Conservation (phyloP, 2,329 filamentous ascomycete species). For the Talaromyces marneffei region DNA sequence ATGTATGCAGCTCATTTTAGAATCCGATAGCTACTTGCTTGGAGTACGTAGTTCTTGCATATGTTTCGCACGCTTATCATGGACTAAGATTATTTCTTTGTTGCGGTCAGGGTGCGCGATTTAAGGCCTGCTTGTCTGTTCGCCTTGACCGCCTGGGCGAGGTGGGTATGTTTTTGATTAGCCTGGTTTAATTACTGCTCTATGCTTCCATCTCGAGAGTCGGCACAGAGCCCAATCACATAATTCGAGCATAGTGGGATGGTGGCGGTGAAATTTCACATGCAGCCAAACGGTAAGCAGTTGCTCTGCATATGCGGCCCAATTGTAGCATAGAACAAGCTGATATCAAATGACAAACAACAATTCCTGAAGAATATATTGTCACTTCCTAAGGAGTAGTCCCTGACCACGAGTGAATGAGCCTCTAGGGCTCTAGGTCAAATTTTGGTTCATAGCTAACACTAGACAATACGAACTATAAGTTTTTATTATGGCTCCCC, state of each 20-base stretch:
- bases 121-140: not conserved
- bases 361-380: too few relatives aligned
- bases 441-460: too few relatives aligned
- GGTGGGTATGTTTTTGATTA: too few relatives aligned
- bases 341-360: too few relatives aligned
- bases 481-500: too few relatives aligned
- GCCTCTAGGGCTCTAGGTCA: too few relatives aligned
- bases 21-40: not conserved
- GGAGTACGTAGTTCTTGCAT: too few relatives aligned
- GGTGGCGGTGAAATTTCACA: constrained; percentile 1
- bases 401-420: too few relatives aligned
- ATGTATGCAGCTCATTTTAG: not conserved
- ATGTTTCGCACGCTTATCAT: not conserved
- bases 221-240: not conserved
- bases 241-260: not conserved
- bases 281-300: not conserved
- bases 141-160: not conserved
- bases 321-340: too few relatives aligned
- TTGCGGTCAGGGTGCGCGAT: constrained; percentile 2
- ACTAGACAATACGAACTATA: too few relatives aligned
- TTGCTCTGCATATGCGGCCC: not conserved
- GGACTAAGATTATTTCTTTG: not conserved
- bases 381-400: too few relatives aligned
- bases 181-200: not conserved
- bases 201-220: not conserved